Base-by-base conservation (phyloP, 169 alveolate genomes). In the Eimeria acervulina region DNA sequence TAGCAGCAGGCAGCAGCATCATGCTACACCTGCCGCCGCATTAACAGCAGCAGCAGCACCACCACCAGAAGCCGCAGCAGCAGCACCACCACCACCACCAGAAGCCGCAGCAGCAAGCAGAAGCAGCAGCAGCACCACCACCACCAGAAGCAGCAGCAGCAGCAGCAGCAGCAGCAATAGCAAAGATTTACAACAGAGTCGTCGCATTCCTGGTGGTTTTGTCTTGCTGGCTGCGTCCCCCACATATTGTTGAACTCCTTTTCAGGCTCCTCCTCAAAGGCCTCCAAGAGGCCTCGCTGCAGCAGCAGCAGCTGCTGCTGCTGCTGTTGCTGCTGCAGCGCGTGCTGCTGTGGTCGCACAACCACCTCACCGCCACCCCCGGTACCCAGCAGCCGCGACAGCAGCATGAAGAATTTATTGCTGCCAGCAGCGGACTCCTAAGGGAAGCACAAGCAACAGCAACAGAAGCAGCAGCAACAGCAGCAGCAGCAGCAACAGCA, bases 251-350 rank as follows among this genome's bases (percentile, higher is more conserved):
- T 31, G n/a, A 28, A 1, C n/a, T 1, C 47, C 8, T 72, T n/a
- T n/a, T 36, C 7, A 31, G 47, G n/a, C 8, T 72, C 84, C 23
- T 72, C 84, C 12, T 72, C 84, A 36, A 8, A 0, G 13, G 1
- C 84, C 47, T 38, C 42, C 28, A 72, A 72, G 40, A 72, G 84
- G 17, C 84, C 52, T 72, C 38, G 84, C 42, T 28, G 84, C 84
- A 28, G 52, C 84, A n/a, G 84, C 84, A 72, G 15, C 10, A 44
- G 23, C 84, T 72, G 84, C 40, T 72, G 84, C 84, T 72, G 84
- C 33, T 63, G 74, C 59, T 0, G 59, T 12, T 47, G 55, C 55
- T 47, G 55, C 59, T 51, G 59, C 59, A 51, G 21, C 59, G 59
- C 59, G 15, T 17, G 59, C 59, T 51, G 59, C 21, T 51, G 59